Evolutionary conservation across 192 early-diverging fungal species (phyloP), one percentile per base, ranked within the genome.

Genomic region (Pilaira anomala): DNA sequence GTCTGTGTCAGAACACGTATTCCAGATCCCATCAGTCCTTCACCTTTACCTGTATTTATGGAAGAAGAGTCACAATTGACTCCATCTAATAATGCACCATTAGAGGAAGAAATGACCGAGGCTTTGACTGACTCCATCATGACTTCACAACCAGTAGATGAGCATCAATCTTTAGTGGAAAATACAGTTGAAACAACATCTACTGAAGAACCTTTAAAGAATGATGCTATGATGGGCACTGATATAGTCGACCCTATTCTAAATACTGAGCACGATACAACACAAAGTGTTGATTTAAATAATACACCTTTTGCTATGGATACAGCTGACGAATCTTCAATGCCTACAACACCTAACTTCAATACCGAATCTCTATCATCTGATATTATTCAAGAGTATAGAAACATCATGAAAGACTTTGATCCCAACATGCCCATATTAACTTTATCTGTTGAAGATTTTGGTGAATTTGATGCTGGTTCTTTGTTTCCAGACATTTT

Each of bases 1-100:
- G 40, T 91, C n/a, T 93, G 91, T 70, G 71, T 90, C 1, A 71
- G 78, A 28, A 55, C 53, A 19, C n/a, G 53, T 30, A 55, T 55
- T 55, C 53, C 53, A 18, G 53, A 55, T 30, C 53, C 53, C 7
- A 55, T 55, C 7, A 55, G 29, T 8, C n/a, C 4, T 30, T 29
- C 18, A 19, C 18, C n/a, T 12, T 36, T 19, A 55, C 28, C 30
- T 9, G 30, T 55, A 9, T 14, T 18, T 6, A 55, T 33, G n/a
- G 19, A 19, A 30, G 30, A 19, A 36, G 9, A 19, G 28, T 28
- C 3, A 7, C 19, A 18, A 36, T 55, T 3, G 29, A 52, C 14
- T n/a, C n/a, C 29, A 55, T 29, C 25, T 19, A 36, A 24, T 40
- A 58, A 24, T n/a, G 33, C 29, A 42, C n/a, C 56, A 19, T 19